Evolutionary conservation across 1,284 basidiomycete genomes (phyloP), one percentile per base, ranked within the genome.

Genomic region (Ceratorhiza oryzae-sativae): DNA sequence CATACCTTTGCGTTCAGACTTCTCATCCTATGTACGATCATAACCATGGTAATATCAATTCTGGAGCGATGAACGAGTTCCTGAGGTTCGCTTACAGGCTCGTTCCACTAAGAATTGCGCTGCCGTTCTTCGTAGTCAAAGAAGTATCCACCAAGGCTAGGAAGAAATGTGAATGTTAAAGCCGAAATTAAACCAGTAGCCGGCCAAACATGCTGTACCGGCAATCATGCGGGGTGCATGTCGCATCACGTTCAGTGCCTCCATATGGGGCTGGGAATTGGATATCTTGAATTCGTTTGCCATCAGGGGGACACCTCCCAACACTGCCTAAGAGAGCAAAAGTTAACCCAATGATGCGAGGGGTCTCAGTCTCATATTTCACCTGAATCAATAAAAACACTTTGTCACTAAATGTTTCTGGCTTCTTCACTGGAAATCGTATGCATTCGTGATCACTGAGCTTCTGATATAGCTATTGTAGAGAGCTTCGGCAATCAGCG

Each of bases 1-100:
- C 93, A 95, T 58, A 91, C 88, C 77, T 89, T 93, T 12, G 91
- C 91, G 71, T 83, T 86, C 49, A 95, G 79, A 76, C 89, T 90
- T 36, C 91, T 86, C 55, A 89, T 79, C 53, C 92, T 93, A 56
- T n/a, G 56, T 34, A 42, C 20, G n/a, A 56, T 25, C 41, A 36
- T 25, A 30, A 32, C 32, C 30, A 20, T 23, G 30, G 20, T 73
- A 36, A 56, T n/a, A n/a, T n/a, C n/a, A n/a, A n/a, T n/a, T n/a
- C n/a, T n/a, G n/a, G n/a, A n/a, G n/a, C 13, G 55, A 58, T 32
- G 55, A 20, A 59, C 36, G 53, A 18, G 67, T 30, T 34, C n/a
- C n/a, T 32, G 34, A 30, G 34, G 18, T 59, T 23, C 32, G 79
- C 86, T 75, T 77, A 90, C 91, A 91, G 76, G 79, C 93, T 91